Percentiles rank a stretch among this genome's conserved stretches.
Evolutionary conservation across 2,329 filamentous ascomycete species (phyloP).

Genomic region (Talaromyces sp.): DNA sequence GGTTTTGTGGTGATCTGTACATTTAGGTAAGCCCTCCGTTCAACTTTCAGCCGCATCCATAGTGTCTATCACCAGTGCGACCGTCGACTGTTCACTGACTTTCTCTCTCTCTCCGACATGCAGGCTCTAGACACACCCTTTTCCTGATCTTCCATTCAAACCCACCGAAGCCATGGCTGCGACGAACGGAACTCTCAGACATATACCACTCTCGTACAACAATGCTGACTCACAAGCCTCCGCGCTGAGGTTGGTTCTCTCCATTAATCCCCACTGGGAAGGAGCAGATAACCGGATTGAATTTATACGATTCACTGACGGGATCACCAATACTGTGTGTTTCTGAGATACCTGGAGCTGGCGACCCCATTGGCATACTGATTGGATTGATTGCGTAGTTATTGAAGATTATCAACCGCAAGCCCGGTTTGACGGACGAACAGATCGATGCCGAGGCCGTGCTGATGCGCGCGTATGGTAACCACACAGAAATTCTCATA

Average conservation of each 20-base stretch:
- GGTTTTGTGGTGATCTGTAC: neutral
- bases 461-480: constrained; percentile 86
- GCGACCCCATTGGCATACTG: constrained; percentile 12
- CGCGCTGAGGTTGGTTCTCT: constrained; percentile 71
- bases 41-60: neutral
- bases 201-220: constrained; percentile 75
- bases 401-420: constrained; percentile 46
- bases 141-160: neutral
- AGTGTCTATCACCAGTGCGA: neutral
- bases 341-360: neutral
- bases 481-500: constrained; percentile 90
- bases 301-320: constrained; percentile 89
- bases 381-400: constrained; percentile 31
- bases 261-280: constrained; percentile 79
- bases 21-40: neutral
- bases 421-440: constrained; percentile 64
- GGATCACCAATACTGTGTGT: constrained; percentile 88
- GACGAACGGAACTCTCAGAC: constrained; percentile 26
- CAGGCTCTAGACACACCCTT: neutral
- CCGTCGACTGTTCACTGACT: neutral
- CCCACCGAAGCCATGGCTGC: constrained; percentile 2
- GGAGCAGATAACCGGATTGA: constrained; percentile 68
- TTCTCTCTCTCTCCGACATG: neutral
- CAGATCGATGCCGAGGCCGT: constrained; percentile 80
- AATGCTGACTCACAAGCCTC: constrained; percentile 71